A percentile compares a stretch with the other conserved stretches of the same genome.
Conservation (phyloP, 768 basidiomycete species). For the Sporobolomyces roseus region DNA sequence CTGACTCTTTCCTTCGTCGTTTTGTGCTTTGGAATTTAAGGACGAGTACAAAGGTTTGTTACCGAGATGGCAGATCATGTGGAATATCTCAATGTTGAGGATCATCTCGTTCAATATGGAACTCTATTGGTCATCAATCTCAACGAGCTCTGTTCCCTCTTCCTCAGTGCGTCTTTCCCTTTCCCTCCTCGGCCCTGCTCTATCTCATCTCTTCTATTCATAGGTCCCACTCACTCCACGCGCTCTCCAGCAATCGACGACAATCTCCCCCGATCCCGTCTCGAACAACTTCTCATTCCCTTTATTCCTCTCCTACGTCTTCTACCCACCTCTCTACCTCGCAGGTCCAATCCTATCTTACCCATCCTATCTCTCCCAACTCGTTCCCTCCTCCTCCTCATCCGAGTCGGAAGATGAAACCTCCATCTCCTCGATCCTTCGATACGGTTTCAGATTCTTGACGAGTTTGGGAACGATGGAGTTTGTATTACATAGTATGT, state of each 20-base stretch:
- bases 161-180: not conserved
- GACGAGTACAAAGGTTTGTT: slow-evolving; percentile 60
- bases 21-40: slow-evolving; percentile 46
- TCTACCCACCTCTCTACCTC: slow-evolving; percentile 91
- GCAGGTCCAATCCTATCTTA: slow-evolving; percentile 95
- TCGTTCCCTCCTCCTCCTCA: not conserved
- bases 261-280: not conserved
- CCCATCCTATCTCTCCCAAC: slow-evolving; percentile 94
- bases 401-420: slow-evolving; percentile 17
- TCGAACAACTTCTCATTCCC: slow-evolving; percentile 59
- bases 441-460: slow-evolving; percentile 68
- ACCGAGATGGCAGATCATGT: slow-evolving; percentile 86
- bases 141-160: not conserved
- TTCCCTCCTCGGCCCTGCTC: no score
- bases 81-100: slow-evolving; percentile 94
- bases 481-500: slow-evolving; percentile 85
- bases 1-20: no score
- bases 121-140: slow-evolving; percentile 67
- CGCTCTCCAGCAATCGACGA: not conserved
- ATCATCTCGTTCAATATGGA: slow-evolving; percentile 92
- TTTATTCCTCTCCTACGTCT: slow-evolving; percentile 75
- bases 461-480: slow-evolving; percentile 79
- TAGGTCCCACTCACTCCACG: no score
- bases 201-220: no score
- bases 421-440: slow-evolving; percentile 44